Percentiles rank a stretch among this genome's conserved stretches.
phyloP scores from a whole-genome alignment of 441 rosid genomes.

The Arabidopsis hybrid region DNA sequence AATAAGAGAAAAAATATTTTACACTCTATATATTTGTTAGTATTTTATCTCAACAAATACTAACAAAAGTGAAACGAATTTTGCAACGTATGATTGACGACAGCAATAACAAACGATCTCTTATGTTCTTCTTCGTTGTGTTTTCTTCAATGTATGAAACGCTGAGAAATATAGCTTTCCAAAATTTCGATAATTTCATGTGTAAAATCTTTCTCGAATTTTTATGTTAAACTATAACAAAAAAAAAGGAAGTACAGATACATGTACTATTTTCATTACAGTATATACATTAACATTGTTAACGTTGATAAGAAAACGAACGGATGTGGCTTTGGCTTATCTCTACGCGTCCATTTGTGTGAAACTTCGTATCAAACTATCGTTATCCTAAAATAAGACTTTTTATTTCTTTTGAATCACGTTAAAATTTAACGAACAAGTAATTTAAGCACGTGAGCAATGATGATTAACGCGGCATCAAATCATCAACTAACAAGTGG shows the following conservation, averaged over 20 bases:
- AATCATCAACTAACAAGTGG: too few relatives aligned
- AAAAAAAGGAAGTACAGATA: neutral
- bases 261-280: too few relatives aligned
- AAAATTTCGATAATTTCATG: neutral
- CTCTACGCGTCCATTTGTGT: neutral
- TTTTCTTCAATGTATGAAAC: neutral
- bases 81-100: too few relatives aligned
- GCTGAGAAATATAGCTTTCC: neutral
- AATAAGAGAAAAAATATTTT: too few relatives aligned
- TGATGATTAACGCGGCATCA: too few relatives aligned
- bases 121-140: neutral
- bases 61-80: too few relatives aligned
- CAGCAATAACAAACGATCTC: too few relatives aligned
- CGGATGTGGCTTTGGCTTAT: neutral
- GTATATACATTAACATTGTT: neutral
- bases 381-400: neutral
- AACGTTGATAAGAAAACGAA: neutral
- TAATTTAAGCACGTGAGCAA: too few relatives aligned
- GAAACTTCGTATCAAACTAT: neutral
- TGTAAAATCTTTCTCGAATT: neutral
- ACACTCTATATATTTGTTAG: too few relatives aligned
- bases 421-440: neutral
- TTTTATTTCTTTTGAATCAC: neutral
- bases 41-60: too few relatives aligned
- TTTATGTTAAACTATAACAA: neutral